phyloP scores from a whole-genome alignment of 2,329 filamentous ascomycete species.

The Orbilia javanica region DNA sequence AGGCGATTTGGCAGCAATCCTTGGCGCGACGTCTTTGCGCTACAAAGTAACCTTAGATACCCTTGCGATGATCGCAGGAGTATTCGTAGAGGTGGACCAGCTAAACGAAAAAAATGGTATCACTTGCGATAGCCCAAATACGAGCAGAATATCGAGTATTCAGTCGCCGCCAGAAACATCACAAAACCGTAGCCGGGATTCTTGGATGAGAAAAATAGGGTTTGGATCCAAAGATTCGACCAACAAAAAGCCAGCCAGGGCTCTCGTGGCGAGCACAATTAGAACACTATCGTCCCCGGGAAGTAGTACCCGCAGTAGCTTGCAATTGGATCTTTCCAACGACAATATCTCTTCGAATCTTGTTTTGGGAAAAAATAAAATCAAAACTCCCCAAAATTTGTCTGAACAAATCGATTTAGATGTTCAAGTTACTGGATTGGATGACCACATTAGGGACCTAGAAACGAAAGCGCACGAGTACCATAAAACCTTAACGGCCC shows the following conservation, averaged over 20 bases:
- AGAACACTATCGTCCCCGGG: neutral
- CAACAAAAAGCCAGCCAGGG: neutral
- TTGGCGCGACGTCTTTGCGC: neutral
- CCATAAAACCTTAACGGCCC: neutral
- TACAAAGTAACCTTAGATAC: neutral
- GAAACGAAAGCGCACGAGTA: neutral
- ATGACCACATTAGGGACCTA: neutral
- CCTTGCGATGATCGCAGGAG: conserved; percentile 2
- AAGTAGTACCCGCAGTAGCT: neutral
- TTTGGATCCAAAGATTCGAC: neutral
- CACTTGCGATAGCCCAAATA: neutral
- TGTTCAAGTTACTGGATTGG: neutral
- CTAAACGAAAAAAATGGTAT: conserved; percentile 1
- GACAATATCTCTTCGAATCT: neutral
- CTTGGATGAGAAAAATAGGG: neutral
- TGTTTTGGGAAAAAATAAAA: neutral
- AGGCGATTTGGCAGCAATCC: neutral
- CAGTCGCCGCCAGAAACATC: neutral
- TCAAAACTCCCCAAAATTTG: neutral
- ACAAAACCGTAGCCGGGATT: neutral
- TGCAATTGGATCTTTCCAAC: neutral
- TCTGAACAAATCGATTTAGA: neutral
- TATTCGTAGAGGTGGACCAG: conserved; percentile 2
- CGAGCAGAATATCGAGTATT: no score
- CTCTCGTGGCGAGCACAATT: neutral